Evolutionary conservation across 257 asterid species (phyloP), one percentile per base, ranked within the genome.

Genomic region (Scutellaria baicalensis): DNA sequence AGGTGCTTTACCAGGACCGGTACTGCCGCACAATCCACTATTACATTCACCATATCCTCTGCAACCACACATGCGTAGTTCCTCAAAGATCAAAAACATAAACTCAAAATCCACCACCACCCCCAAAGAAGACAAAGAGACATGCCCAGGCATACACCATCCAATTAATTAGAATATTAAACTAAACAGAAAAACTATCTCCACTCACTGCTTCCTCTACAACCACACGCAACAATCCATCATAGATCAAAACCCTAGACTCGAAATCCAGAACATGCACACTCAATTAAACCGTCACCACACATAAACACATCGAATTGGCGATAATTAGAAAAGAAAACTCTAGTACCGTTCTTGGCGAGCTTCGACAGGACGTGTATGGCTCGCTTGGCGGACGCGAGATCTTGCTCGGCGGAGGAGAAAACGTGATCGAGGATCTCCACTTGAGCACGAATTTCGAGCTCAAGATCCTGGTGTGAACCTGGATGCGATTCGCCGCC

Each of bases 1-100:
- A 94, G 84, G 80, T 91, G 95, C 86, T 81, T 85, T 68, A 94
- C 98, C 43, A 94, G 77, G 4, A 79, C 81, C 6, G 96, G 96
- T 72, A 94, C 99, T 6, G 97, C 97, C 13, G 80, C 99, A 67
- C 99, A 89, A 62, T 92, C 98, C 60, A 92, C 98, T 70, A 94
- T 88, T 73, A 78, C 69, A 70, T 86, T 88, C 70, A 94, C 99
- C 60, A 86, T 79, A 69, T 91, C 99, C 92, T 94, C 99, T 94
- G 84, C 81, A 82, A 75, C 70, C 71, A 79, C 60, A 70, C 65
- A 81, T 51, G 69, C 80, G 66, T 47, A 69, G 71, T 68, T 60
- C 73, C 54, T 62, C 62, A 57, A 69, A 61, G 13, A 74, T 74
- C 84, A 77, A 64, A 73, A 35, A 66, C 52, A 56, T 43, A 65